A percentile compares a stretch with the other conserved stretches of the same genome.
Evolutionary conservation across 2,329 filamentous ascomycete genomes (phyloP).

Genomic region (Metarhizium brunneum): DNA sequence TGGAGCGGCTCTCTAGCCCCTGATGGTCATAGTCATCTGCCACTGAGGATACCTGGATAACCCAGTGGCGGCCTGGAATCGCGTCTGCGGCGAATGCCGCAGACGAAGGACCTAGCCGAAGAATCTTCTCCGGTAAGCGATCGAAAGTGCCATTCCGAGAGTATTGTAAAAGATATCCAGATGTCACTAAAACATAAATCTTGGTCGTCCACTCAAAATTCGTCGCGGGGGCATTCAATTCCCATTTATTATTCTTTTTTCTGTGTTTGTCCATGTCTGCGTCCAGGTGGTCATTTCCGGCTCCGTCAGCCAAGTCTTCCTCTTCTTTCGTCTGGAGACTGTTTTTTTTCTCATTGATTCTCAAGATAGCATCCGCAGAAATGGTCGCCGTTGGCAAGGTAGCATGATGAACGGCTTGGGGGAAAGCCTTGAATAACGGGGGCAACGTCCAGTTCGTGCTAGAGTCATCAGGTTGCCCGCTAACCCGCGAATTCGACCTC

Average conservation of each 20-base stretch:
- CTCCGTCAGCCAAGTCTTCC: conserved; percentile 9
- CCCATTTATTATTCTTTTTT: conserved; percentile 39
- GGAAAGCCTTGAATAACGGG: conserved; percentile 78
- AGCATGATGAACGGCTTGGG: conserved; percentile 70
- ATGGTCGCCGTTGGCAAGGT: conserved; percentile 58
- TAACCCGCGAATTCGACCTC: conserved; percentile 8
- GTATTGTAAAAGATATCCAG: conserved; percentile 69
- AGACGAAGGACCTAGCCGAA: conserved; percentile 64
- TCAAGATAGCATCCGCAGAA: conserved; percentile 60
- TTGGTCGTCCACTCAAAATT: conserved; percentile 60
- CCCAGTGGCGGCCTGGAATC: conserved; percentile 73
- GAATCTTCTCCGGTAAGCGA: conserved; percentile 62
- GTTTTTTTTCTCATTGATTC: conserved; percentile 44
- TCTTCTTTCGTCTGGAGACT: conserved; percentile 2
- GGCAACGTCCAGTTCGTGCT: conserved; percentile 54
- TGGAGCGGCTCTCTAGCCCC: conserved; percentile 44
- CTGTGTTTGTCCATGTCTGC: conserved; percentile 27
- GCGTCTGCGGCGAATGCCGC: conserved; percentile 73
- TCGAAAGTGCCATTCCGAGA: conserved; percentile 60
- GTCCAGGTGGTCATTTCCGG: background rate
- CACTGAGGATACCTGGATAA: conserved; percentile 62
- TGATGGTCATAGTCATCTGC: conserved; percentile 49
- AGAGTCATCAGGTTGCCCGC: conserved; percentile 18
- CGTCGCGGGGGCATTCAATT: conserved; percentile 27
- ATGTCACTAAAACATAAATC: conserved; percentile 61